Conservation (phyloP, 441 rosid species). For the Adansonia rubrostipa region DNA sequence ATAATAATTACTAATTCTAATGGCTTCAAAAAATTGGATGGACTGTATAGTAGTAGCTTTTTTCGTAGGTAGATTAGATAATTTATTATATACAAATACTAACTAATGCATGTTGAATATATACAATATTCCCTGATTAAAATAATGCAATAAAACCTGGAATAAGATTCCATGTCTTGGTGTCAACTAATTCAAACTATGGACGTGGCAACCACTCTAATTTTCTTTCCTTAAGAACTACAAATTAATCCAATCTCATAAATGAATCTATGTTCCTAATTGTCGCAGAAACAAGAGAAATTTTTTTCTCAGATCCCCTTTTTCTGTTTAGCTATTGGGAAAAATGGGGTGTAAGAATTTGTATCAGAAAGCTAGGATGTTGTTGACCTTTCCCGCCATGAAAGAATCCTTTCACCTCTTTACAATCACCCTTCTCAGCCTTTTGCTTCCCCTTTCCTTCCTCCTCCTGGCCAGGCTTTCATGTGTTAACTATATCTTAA, state of each 20-base stretch:
- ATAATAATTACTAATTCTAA: neutral
- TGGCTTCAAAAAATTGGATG: neutral
- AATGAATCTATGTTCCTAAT: slow-evolving; percentile 4
- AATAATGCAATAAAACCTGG: neutral
- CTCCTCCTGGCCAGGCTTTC: slow-evolving; percentile 77
- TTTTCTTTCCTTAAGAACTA: slow-evolving; percentile 35
- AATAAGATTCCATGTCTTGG: slow-evolving; percentile 31
- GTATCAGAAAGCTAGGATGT: slow-evolving; percentile 17
- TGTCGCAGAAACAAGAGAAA: slow-evolving; percentile 29
- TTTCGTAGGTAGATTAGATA: neutral
- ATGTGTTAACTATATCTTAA: slow-evolving; percentile 38
- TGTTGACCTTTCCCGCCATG: slow-evolving; percentile 18
- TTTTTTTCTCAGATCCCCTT: slow-evolving; percentile 20
- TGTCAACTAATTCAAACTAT: slow-evolving; percentile 39
- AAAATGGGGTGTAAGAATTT: slow-evolving; percentile 33
- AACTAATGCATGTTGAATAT: neutral
- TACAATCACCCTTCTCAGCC: slow-evolving; percentile 63
- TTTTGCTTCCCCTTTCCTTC: slow-evolving; percentile 80
- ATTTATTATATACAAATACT: neutral
- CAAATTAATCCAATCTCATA: neutral
- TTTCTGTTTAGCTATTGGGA: neutral
- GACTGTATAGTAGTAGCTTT: neutral
- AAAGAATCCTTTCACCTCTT: slow-evolving; percentile 51
- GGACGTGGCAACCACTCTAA: slow-evolving; percentile 73
- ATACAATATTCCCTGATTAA: slow-evolving; percentile 6